phyloP scores from a whole-genome alignment of 805 yeast genomes.

The Wickerhamomyces tratensis region DNA sequence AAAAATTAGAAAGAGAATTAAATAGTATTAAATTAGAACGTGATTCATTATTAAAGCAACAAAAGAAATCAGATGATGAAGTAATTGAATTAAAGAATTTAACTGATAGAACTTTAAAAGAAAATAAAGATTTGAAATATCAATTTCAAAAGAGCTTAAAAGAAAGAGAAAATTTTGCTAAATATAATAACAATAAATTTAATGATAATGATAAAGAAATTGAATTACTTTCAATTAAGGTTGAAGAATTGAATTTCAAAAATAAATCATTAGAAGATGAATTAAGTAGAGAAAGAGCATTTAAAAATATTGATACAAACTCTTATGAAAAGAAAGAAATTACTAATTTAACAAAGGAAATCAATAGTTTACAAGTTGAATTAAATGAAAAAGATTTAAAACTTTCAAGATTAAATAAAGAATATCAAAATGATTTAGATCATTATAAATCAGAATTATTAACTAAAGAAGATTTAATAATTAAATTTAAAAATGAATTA shows the following conservation, averaged over 20 bases:
- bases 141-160: not conserved
- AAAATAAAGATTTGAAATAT: conserved; percentile 7
- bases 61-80: conserved; percentile 12
- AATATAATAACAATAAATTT: conserved; percentile 2
- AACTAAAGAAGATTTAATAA: conserved; percentile 28
- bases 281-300: conserved; percentile 21
- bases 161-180: not conserved
- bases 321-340: conserved; percentile 28
- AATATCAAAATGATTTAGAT: conserved; percentile 14
- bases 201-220: conserved; percentile 9
- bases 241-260: conserved; percentile 26
- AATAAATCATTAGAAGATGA: conserved; percentile 26
- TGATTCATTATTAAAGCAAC: conserved; percentile 13
- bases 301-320: conserved; percentile 7
- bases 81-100: conserved; percentile 19
- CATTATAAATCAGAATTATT: conserved; percentile 14
- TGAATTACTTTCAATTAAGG: conserved; percentile 18
- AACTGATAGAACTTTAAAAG: conserved; percentile 19
- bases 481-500: conserved; percentile 23
- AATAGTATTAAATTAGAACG: conserved; percentile 18
- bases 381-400: conserved; percentile 11
- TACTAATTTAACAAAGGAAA: conserved; percentile 25
- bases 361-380: conserved; percentile 22
- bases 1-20: conserved; percentile 19
- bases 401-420: conserved; percentile 11